Evolutionary conservation across 371 early-diverging fungal species (phyloP).

Genomic region (Circinella umbellata): DNA sequence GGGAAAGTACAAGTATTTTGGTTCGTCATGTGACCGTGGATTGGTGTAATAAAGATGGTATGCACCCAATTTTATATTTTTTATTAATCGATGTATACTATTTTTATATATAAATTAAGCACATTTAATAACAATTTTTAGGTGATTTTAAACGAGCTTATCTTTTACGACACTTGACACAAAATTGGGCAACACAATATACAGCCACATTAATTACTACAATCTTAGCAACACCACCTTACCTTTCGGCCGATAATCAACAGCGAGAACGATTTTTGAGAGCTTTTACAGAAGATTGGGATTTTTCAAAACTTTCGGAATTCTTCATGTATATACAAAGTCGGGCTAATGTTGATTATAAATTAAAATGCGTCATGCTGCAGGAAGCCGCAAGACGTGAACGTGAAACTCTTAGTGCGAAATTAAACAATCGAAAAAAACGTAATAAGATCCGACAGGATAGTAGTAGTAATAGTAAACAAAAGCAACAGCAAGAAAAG

Average conservation of each 20-base stretch:
- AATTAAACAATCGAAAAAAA: constrained; percentile 35
- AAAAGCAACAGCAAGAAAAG: constrained; percentile 17
- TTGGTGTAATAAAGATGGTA: constrained; percentile 57
- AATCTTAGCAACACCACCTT: constrained; percentile 45
- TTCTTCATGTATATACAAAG: constrained; percentile 76
- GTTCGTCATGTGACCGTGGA: constrained; percentile 71
- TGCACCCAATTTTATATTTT: too few species aligned
- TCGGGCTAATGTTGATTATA: constrained; percentile 70
- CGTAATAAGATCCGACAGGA: constrained; percentile 3
- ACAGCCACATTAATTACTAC: constrained; percentile 56
- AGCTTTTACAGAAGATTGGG: constrained; percentile 75
- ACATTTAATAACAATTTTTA: constrained; percentile 16
- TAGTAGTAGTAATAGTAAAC: not conserved
- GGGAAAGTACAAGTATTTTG: constrained; percentile 67
- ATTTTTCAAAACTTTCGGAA: constrained; percentile 77
- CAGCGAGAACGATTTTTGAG: constrained; percentile 69
- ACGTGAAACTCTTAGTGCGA: constrained; percentile 45
- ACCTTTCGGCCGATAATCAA: constrained; percentile 29
- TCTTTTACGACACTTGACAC: constrained; percentile 58
- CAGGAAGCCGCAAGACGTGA: constrained; percentile 70
- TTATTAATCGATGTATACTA: not conserved
- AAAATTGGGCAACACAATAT: constrained; percentile 66
- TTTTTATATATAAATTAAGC: not conserved
- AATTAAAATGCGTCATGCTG: constrained; percentile 74
- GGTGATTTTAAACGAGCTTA: constrained; percentile 61